A percentile compares a stretch with the other conserved stretches of the same genome.
These are phyloP conservation scores for Penicillium sclerotigenum DNA, from an alignment of 2,329 filamentous ascomycete genomes.

Conservation along the genomic window DNA sequence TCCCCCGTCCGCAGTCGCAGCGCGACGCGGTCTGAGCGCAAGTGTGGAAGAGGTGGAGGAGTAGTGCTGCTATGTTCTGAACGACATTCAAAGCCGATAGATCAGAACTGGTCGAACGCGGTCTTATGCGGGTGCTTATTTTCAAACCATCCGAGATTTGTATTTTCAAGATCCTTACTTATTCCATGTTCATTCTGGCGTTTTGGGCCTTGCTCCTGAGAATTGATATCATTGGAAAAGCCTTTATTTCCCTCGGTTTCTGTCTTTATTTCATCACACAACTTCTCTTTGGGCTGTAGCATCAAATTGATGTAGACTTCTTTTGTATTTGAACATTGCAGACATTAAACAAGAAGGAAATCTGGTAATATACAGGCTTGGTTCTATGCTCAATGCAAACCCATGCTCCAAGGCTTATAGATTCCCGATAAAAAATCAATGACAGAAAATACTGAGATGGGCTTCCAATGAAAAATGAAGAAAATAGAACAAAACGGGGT, in stretches of 20 bases:
- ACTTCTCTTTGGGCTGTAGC: neutral
- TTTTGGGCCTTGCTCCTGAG: neutral
- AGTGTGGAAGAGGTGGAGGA: conserved; percentile 48
- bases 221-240: neutral
- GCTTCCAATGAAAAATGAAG: neutral
- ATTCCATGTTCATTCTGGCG: conserved; percentile 1
- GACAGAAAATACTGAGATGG: neutral
- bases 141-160: neutral
- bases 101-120: neutral
- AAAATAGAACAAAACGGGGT: neutral
- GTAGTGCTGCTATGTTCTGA: conserved; percentile 22
- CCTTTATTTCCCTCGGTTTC: neutral
- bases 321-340: neutral
- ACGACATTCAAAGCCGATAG: neutral
- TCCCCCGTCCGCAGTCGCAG: conserved; percentile 26
- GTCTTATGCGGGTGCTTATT: neutral
- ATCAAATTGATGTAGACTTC: neutral
- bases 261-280: neutral
- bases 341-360: neutral
- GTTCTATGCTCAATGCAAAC: neutral
- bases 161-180: neutral
- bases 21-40: conserved; percentile 43
- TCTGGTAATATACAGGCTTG: neutral
- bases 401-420: neutral
- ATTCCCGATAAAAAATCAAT: neutral